Evolutionary conservation across 2,329 filamentous ascomycete genomes (phyloP).

Genomic region (Curvularia spicifera): DNA sequence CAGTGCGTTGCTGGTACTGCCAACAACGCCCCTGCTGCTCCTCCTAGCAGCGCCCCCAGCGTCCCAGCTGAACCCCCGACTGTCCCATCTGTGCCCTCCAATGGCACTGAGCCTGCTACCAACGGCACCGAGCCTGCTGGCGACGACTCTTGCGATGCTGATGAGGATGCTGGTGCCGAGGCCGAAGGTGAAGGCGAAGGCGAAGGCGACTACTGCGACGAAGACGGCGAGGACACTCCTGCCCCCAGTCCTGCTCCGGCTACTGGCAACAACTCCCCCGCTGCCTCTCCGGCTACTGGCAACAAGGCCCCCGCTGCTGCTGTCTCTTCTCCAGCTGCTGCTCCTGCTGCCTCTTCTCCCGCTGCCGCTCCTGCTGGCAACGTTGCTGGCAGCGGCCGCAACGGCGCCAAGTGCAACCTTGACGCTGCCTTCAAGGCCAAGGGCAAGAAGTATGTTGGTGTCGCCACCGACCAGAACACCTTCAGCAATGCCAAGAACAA

Average conservation of each 20-base stretch:
- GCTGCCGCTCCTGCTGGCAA: conserved; percentile 1
- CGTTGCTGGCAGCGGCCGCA: conserved; percentile 23
- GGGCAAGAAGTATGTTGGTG: conserved; percentile 71
- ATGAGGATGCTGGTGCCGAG: neutral
- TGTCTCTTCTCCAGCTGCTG: neutral
- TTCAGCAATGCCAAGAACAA: conserved; percentile 59
- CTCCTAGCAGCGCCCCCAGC: conserved; percentile 6
- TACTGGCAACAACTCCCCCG: conserved; percentile 6
- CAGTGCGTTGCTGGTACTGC: conserved; percentile 48
- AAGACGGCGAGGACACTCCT: conserved; percentile 3
- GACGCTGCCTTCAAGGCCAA: conserved; percentile 64
- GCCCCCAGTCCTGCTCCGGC: neutral
- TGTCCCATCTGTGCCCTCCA: conserved; percentile 10
- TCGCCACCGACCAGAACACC: conserved; percentile 61
- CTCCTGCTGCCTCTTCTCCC: neutral
- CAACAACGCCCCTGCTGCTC: conserved; percentile 8
- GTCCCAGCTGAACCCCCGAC: conserved; percentile 6
- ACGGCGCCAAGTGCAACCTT: conserved; percentile 47
- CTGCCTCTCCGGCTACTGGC: neutral
- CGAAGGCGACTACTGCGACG: neutral
- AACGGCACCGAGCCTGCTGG: conserved; percentile 11
- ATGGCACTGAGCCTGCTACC: neutral
- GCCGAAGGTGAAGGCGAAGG: no score
- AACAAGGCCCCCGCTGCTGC: neutral
- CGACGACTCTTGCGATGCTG: conserved; percentile 2